Evolutionary conservation across 1,284 basidiomycete genomes (phyloP).

Genomic region (Tilletia indica): DNA sequence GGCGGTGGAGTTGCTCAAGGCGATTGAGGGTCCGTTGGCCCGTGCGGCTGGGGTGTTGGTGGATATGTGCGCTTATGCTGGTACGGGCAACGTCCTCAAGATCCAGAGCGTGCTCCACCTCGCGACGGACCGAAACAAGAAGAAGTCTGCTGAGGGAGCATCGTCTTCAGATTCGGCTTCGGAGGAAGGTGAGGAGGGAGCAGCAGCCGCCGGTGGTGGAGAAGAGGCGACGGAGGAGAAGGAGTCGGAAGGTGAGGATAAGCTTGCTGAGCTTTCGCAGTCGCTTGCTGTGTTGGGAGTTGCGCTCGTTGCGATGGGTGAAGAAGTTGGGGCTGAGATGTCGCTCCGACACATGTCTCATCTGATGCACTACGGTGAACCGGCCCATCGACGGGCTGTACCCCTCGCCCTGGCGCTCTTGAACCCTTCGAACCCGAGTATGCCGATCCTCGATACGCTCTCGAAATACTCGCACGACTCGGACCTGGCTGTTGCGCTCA

Average conservation of each 20-base stretch:
- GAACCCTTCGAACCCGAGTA: constrained; percentile 90
- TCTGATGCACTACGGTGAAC: constrained; percentile 94
- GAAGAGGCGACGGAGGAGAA: constrained; percentile 26
- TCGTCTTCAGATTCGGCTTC: constrained; percentile 38
- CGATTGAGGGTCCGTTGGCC: constrained; percentile 87
- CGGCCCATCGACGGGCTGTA: constrained; percentile 85
- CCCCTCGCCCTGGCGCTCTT: constrained; percentile 93
- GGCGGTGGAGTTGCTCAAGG: constrained; percentile 90
- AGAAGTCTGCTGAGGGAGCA: constrained; percentile 57
- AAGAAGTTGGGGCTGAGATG: constrained; percentile 96
- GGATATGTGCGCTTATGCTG: constrained; percentile 91
- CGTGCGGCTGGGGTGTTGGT: constrained; percentile 89
- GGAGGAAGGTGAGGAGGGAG: constrained; percentile 38
- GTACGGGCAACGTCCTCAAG: constrained; percentile 92
- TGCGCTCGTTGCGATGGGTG: constrained; percentile 94
- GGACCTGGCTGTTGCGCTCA: constrained; percentile 90
- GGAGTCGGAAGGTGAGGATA: constrained; percentile 61
- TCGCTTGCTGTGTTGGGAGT: constrained; percentile 92
- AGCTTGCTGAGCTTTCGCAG: constrained; percentile 80
- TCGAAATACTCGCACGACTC: constrained; percentile 99
- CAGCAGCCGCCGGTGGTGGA: constrained; percentile 59
- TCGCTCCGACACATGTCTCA: constrained; percentile 52
- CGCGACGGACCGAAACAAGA: constrained; percentile 55
- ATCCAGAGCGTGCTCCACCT: constrained; percentile 89
- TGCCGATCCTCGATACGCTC: constrained; percentile 92